Conservation (phyloP, 805 yeast species). For the Dipodascopsis uninucleata region DNA sequence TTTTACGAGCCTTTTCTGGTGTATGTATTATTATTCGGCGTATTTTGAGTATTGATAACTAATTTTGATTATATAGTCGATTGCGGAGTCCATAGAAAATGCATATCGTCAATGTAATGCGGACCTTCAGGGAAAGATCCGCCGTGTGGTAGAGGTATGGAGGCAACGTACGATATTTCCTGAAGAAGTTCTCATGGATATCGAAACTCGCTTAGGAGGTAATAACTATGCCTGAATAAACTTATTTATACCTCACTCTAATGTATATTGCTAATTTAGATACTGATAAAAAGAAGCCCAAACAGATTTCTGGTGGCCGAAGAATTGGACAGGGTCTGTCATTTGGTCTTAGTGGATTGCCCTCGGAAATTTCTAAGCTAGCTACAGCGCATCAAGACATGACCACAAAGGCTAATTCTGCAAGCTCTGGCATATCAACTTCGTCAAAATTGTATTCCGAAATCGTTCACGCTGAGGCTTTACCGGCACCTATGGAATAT, state of each 20-base stretch:
- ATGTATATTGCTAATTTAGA: constrained; percentile 3
- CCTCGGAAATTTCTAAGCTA: constrained; percentile 24
- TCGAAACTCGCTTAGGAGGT: constrained; percentile 32
- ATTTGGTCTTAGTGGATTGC: constrained; percentile 20
- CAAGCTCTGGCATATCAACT: constrained; percentile 7
- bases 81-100: constrained; percentile 39
- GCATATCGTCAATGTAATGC: constrained; percentile 40
- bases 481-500: constrained; percentile 38
- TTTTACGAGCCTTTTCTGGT: constrained; percentile 53
- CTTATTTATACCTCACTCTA: not conserved
- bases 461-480: constrained; percentile 30
- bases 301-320: constrained; percentile 17
- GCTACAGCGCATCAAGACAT: constrained; percentile 12
- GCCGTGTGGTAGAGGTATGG: constrained; percentile 64
- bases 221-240: no score
- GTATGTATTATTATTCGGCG: constrained; percentile 29
- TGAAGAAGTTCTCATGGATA: constrained; percentile 34
- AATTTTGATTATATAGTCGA: constrained; percentile 21
- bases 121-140: constrained; percentile 50
- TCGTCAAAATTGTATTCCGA: constrained; percentile 20
- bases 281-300: constrained; percentile 17
- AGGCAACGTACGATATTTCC: constrained; percentile 54
- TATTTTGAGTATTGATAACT: not conserved
- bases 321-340: constrained; percentile 24
- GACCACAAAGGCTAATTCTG: constrained; percentile 7